Percentiles rank a stretch among this genome's conserved stretches.
Evolutionary conservation across 164 flowering plant species (phyloP).

Genomic region (Annona cherimola): DNA sequence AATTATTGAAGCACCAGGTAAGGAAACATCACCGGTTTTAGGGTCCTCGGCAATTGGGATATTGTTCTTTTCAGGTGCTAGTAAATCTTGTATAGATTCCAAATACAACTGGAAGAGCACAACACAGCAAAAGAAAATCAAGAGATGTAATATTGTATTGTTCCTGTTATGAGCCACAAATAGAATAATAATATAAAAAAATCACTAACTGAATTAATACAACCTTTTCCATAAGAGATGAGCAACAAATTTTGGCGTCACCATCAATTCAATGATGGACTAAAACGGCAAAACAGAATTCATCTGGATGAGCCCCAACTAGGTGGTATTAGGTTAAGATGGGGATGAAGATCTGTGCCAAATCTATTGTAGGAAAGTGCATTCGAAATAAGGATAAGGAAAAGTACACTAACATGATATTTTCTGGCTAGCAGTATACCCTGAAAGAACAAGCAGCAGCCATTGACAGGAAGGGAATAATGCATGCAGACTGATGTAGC

Average conservation of each 20-base stretch:
- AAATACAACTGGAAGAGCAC: conserved; percentile 59
- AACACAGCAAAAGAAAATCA: neutral
- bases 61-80: conserved; percentile 71
- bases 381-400: neutral
- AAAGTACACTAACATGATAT: neutral
- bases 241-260: neutral
- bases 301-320: too few relatives aligned
- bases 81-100: conserved; percentile 87
- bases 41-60: conserved; percentile 75
- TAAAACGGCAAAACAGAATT: neutral
- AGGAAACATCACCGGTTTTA: conserved; percentile 76
- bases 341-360: too few relatives aligned
- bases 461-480: neutral
- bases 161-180: neutral
- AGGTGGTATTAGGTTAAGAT: too few relatives aligned
- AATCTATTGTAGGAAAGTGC: neutral
- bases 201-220: neutral
- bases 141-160: neutral
- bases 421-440: neutral
- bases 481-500: neutral
- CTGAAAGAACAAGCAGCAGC: neutral
- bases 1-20: conserved; percentile 60
- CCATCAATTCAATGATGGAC: neutral
- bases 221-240: neutral
- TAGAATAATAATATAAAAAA: too few relatives aligned